Evolutionary conservation across 2,329 filamentous ascomycete genomes (phyloP).

Genomic region (Hypoxylon sp.): DNA sequence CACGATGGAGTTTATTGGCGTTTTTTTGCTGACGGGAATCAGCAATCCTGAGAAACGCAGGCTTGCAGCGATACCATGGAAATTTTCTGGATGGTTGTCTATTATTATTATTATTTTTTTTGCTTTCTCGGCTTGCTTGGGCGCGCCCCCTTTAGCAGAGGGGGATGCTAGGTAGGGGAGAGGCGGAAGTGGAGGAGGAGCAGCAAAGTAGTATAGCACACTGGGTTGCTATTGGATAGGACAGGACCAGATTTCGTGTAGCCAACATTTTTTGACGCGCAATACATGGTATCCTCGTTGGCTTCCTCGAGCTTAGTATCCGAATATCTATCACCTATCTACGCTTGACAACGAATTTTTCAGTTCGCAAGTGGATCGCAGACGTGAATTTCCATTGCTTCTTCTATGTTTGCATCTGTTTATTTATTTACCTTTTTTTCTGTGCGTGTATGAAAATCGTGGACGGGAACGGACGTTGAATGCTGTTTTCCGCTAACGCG

Average conservation of each 20-base stretch:
- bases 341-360: conserved; percentile 14
- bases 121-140: conserved; percentile 11
- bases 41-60: conserved; percentile 24
- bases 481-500: conserved; percentile 34
- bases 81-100: conserved; percentile 16
- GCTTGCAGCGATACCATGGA: conserved; percentile 39
- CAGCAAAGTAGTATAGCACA: conserved; percentile 5
- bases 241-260: conserved; percentile 32
- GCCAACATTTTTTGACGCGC: conserved; percentile 34
- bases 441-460: no score
- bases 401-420: conserved; percentile 12
- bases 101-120: conserved; percentile 17
- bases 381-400: conserved; percentile 10
- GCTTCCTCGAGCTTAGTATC: conserved; percentile 21
- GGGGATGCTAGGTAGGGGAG: conserved; percentile 13
- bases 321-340: conserved; percentile 12
- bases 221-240: conserved; percentile 23
- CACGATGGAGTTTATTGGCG: conserved; percentile 41
- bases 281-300: conserved; percentile 30
- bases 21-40: conserved; percentile 38
- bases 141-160: conserved; percentile 18
- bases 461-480: conserved; percentile 31
- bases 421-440: conserved; percentile 37
- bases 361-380: conserved; percentile 11
- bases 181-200: conserved; percentile 14